phyloP scores from a whole-genome alignment of 2,329 filamentous ascomycete genomes.

The Cytospora piceicola region DNA sequence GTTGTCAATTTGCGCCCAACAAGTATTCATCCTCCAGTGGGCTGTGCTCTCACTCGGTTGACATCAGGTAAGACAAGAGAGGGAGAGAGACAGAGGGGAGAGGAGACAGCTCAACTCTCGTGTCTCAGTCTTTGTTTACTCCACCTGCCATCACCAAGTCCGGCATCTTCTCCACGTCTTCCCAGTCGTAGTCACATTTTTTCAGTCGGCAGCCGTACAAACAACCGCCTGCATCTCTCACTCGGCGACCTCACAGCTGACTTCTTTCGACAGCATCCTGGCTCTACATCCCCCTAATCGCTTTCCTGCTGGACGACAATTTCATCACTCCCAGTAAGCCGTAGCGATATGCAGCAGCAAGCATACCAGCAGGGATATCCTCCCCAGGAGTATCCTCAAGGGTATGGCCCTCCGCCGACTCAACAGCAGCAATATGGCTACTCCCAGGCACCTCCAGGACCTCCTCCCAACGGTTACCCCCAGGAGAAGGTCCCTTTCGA shows the following conservation, averaged over 20 bases:
- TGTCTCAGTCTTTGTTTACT: background rate
- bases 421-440: slow-evolving; percentile 22
- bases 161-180: background rate
- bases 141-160: background rate
- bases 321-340: background rate
- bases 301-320: background rate
- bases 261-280: background rate
- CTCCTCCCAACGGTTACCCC: slow-evolving; percentile 27
- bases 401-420: slow-evolving; percentile 16
- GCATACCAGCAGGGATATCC: slow-evolving; percentile 13
- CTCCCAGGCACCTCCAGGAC: slow-evolving; percentile 23
- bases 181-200: background rate
- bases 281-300: background rate
- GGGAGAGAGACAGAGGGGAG: too few species aligned
- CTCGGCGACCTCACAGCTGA: background rate
- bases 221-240: background rate
- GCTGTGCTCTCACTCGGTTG: background rate
- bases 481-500: slow-evolving; percentile 66
- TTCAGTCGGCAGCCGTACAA: too few species aligned
- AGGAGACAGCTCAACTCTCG: background rate
- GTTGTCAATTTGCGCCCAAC: background rate
- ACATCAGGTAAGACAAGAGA: too few species aligned
- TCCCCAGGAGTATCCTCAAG: slow-evolving; percentile 21
- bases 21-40: background rate
- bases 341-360: slow-evolving; percentile 15